A percentile compares a stretch with the other conserved stretches of the same genome.
phyloP scores from a whole-genome alignment of 78 protist species.

The Dictyostelium intermedium region DNA sequence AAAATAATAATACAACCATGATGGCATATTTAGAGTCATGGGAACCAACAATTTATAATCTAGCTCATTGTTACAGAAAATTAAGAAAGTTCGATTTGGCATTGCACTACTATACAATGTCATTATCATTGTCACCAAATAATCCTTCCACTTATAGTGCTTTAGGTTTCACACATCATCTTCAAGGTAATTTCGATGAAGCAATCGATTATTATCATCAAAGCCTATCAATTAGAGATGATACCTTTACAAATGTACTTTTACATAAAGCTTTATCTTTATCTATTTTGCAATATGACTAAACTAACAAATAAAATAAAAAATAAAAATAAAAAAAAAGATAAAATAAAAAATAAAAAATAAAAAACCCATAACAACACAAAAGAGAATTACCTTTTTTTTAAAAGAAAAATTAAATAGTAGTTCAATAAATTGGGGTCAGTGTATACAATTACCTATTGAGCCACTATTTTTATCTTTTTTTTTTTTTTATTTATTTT shows the following conservation, averaged over 20 bases:
- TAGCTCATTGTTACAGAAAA: conserved; percentile 75
- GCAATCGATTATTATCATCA: conserved; percentile 79
- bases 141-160: conserved; percentile 35
- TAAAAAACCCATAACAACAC: too few species aligned
- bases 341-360: too few species aligned
- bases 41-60: conserved; percentile 69
- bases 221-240: conserved; percentile 52
- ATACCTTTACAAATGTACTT: conserved; percentile 53
- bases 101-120: conserved; percentile 30
- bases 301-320: neutral
- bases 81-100: conserved; percentile 30
- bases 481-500: neutral
- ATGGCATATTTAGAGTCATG: neutral
- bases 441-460: neutral
- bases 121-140: conserved; percentile 17
- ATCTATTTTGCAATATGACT: conserved; percentile 54
- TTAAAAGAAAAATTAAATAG: neutral
- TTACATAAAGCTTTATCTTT: conserved; percentile 58
- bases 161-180: conserved; percentile 66
- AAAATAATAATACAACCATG: neutral
- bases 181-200: conserved; percentile 53
- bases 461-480: neutral
- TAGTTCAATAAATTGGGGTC: neutral
- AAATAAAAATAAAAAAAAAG: neutral
- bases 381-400: too few species aligned